Percentiles rank a stretch among this genome's conserved stretches.
phyloP scores from a whole-genome alignment of 345 rosid species.

The Boechera divaricarpa region DNA sequence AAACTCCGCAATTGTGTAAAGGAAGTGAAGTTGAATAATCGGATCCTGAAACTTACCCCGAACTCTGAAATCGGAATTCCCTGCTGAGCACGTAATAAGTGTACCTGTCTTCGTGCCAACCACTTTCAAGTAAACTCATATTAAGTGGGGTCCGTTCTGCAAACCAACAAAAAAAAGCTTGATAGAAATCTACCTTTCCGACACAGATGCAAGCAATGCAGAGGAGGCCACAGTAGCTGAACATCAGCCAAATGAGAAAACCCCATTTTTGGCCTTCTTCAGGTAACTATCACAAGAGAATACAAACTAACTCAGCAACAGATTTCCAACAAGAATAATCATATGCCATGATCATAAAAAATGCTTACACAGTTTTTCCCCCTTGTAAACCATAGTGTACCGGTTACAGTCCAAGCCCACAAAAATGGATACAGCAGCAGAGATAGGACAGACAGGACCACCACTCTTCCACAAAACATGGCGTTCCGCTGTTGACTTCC shows the following conservation, averaged over 20 bases:
- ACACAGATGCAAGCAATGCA: slow-evolving; percentile 81
- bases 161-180: slow-evolving; percentile 12
- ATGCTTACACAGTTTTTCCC: slow-evolving; percentile 81
- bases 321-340: slow-evolving; percentile 18
- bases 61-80: slow-evolving; percentile 95
- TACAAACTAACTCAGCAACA: slow-evolving; percentile 26
- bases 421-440: slow-evolving; percentile 87
- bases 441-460: slow-evolving; percentile 74
- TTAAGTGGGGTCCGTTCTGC: slow-evolving; percentile 6
- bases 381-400: slow-evolving; percentile 84
- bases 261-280: slow-evolving; percentile 98
- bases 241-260: slow-evolving; percentile 92
- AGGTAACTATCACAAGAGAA: slow-evolving; percentile 64
- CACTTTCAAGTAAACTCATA: slow-evolving; percentile 56
- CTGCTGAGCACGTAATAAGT: slow-evolving; percentile 83
- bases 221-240: slow-evolving; percentile 93
- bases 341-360: neutral
- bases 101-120: slow-evolving; percentile 89
- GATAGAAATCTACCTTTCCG: slow-evolving; percentile 60
- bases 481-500: slow-evolving; percentile 97
- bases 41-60: slow-evolving; percentile 65
- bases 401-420: slow-evolving; percentile 96
- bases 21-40: slow-evolving; percentile 17
- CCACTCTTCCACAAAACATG: slow-evolving; percentile 90
- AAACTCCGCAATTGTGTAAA: neutral